A percentile compares a stretch with the other conserved stretches of the same genome.
phyloP scores from a whole-genome alignment of 345 rosid genomes.

The Boechera stricta region DNA sequence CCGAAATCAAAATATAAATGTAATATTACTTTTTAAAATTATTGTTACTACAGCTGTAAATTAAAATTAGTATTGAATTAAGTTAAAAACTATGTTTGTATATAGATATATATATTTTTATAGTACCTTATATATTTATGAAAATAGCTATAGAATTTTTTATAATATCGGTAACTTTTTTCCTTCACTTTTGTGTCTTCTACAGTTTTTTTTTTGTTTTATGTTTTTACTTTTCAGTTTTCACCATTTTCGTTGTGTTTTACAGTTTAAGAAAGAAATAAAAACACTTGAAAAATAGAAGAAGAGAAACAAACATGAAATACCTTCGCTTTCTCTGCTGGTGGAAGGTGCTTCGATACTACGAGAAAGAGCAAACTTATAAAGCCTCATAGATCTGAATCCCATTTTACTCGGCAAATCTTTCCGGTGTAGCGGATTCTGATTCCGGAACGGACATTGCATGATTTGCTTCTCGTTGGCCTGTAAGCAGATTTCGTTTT shows the following conservation, averaged over 20 bases:
- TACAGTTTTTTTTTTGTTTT: not conserved
- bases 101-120: too few species aligned
- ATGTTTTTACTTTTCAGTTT: not conserved
- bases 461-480: not conserved
- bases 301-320: conserved; percentile 5
- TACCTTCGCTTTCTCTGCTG: conserved; percentile 38
- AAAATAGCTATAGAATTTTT: not conserved
- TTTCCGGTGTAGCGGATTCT: conserved; percentile 34
- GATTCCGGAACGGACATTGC: conserved; percentile 29
- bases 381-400: conserved; percentile 32
- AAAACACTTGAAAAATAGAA: too few species aligned
- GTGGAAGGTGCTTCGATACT: conserved; percentile 25
- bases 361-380: conserved; percentile 9
- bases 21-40: too few species aligned
- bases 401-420: not conserved
- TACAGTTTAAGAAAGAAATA: too few species aligned
- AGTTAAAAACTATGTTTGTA: too few species aligned
- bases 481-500: conserved; percentile 18
- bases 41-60: too few species aligned
- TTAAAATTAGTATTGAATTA: too few species aligned
- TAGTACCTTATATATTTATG: not conserved
- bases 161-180: not conserved
- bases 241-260: not conserved
- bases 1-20: too few species aligned
- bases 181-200: not conserved